Conservation (phyloP, 345 rosid species). For the Toxicodendron radicans region DNA sequence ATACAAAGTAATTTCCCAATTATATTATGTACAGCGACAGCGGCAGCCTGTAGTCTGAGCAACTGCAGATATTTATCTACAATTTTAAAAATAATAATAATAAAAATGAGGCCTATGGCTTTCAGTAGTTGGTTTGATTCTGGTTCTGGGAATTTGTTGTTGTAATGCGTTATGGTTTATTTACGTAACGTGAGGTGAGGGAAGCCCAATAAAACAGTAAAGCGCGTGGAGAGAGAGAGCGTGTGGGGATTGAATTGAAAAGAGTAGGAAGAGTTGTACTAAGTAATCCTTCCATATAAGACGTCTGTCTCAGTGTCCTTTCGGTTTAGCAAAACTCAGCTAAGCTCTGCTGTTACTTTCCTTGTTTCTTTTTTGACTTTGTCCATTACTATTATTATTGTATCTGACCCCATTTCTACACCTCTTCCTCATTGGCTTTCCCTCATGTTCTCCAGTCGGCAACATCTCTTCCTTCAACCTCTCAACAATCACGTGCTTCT, state of each 20-base stretch:
- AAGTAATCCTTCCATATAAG: neutral
- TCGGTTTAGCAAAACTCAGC: neutral
- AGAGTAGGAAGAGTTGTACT: neutral
- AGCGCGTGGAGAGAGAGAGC: neutral
- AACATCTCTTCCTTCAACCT: neutral
- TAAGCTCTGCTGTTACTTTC: neutral
- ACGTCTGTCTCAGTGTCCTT: neutral
- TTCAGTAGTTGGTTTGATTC: no score
- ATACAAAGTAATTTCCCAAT: no score
- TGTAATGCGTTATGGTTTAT: no score
- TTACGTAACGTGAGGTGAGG: no score
- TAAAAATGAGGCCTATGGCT: no score
- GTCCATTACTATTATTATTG: neutral
- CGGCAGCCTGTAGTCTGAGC: no score
- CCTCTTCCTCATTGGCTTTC: neutral
- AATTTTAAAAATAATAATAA: no score
- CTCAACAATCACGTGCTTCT: neutral
- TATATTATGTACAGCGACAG: no score
- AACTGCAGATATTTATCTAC: no score
- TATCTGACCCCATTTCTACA: neutral
- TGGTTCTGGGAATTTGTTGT: no score
- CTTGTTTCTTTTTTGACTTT: neutral
- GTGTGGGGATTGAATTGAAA: slow-evolving; percentile 5
- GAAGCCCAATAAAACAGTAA: neutral
- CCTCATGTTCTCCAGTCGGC: neutral